Evolutionary conservation across 352 stramenopile genomes (phyloP).

Genomic region (Nothophytophthora sp.): DNA sequence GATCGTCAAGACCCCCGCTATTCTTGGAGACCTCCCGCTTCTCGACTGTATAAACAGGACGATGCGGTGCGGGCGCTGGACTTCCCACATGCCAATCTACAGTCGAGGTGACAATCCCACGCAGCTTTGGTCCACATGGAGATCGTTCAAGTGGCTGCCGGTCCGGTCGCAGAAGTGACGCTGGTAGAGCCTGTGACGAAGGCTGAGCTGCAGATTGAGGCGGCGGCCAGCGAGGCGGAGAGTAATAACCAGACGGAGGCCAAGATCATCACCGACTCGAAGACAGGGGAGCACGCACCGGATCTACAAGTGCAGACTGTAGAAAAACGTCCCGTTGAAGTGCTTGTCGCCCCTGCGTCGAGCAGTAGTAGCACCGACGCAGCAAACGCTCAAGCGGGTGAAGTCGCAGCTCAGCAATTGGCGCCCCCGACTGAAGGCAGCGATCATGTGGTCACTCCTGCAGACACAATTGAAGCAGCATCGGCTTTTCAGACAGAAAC

Average conservation of each 20-base stretch:
- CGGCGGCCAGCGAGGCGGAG: neutral
- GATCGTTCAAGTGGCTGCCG: conserved; percentile 4
- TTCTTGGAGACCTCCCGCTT: no score
- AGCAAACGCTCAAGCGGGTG: neutral
- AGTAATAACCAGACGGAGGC: conserved; percentile 8
- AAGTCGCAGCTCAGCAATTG: neutral
- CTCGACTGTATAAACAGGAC: no score
- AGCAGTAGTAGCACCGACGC: neutral
- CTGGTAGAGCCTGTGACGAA: conserved; percentile 6
- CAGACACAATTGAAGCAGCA: conserved; percentile 21
- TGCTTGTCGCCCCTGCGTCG: neutral
- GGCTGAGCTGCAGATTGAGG: conserved; percentile 1
- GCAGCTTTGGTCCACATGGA: no score
- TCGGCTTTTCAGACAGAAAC: neutral
- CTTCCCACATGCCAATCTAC: no score
- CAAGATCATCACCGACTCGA: neutral
- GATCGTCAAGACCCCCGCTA: conserved; percentile 5
- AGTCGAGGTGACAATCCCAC: no score
- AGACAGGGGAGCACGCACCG: conserved; percentile 3
- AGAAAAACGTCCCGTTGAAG: conserved; percentile 10
- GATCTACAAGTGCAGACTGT: neutral
- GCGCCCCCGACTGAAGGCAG: neutral
- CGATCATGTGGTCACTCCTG: conserved; percentile 22
- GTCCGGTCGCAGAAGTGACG: conserved; percentile 2
- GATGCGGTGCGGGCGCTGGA: no score